Conservation (phyloP, 2,329 filamentous ascomycete species). For the Claviceps quebecensis region DNA sequence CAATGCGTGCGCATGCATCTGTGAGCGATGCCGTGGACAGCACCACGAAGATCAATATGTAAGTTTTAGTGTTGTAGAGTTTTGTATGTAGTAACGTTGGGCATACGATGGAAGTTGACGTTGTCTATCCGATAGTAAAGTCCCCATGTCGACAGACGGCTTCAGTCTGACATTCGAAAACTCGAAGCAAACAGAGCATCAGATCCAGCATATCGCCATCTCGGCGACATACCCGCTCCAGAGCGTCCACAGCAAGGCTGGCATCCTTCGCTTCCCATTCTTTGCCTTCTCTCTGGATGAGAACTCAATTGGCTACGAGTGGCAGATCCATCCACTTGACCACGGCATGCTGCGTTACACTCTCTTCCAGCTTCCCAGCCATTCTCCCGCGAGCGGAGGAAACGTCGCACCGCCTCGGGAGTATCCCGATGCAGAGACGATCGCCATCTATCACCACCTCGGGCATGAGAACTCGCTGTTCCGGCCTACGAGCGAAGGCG, state of each 20-base stretch:
- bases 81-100: background rate
- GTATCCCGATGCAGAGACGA: background rate
- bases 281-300: conserved; percentile 1
- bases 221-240: conserved; percentile 1
- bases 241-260: background rate
- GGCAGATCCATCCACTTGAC: conserved; percentile 4
- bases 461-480: conserved; percentile 1
- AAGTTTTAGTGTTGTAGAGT: background rate
- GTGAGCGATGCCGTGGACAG: too few species aligned
- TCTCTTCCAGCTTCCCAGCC: background rate
- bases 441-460: conserved; percentile 4
- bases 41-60: background rate
- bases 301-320: background rate
- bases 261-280: conserved; percentile 1
- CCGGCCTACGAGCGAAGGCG: conserved; percentile 1
- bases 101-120: background rate
- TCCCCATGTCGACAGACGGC: conserved; percentile 2
- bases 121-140: background rate
- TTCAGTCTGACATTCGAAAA: background rate
- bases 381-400: background rate
- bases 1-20: background rate
- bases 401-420: background rate
- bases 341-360: conserved; percentile 5
- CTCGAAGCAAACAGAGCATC: background rate
- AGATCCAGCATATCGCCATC: background rate